A percentile compares a stretch with the other conserved stretches of the same genome.
Evolutionary conservation across 1,284 basidiomycete genomes (phyloP).

Genomic region (Anthracocystis walkeri): DNA sequence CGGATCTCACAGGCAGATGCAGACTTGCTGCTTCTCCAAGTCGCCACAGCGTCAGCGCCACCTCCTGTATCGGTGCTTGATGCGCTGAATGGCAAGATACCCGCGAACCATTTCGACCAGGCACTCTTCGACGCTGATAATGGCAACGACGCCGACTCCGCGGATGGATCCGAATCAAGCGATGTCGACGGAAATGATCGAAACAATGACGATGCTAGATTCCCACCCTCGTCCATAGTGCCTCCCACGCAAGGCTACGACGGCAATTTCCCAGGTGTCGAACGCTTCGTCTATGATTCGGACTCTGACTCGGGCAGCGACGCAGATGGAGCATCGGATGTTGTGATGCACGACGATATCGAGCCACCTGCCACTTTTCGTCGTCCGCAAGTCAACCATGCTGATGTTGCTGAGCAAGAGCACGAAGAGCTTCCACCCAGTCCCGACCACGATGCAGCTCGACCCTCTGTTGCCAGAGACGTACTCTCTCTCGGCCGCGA

Average conservation of each 20-base stretch:
- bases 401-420: not conserved
- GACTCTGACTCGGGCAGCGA: conserved; percentile 24
- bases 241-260: conserved; percentile 47
- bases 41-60: conserved; percentile 31
- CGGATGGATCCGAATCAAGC: conserved; percentile 9
- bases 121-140: conserved; percentile 15
- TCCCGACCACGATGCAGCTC: not conserved
- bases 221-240: conserved; percentile 21
- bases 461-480: conserved; percentile 3
- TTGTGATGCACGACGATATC: conserved; percentile 21
- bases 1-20: conserved; percentile 23
- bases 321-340: conserved; percentile 4
- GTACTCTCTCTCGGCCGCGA: conserved; percentile 26
- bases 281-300: conserved; percentile 33
- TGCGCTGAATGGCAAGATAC: conserved; percentile 24
- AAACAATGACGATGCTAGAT: not conserved
- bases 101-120: not conserved
- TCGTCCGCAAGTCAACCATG: not conserved
- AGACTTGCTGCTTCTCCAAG: conserved; percentile 26
- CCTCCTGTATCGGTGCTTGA: conserved; percentile 32
- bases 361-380: conserved; percentile 21
- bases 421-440: not conserved
- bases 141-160: conserved; percentile 9
- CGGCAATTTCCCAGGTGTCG: conserved; percentile 38
- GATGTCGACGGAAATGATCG: not conserved